Conservation (phyloP, 1,284 basidiomycete genomes). For the Chiua sp. region DNA sequence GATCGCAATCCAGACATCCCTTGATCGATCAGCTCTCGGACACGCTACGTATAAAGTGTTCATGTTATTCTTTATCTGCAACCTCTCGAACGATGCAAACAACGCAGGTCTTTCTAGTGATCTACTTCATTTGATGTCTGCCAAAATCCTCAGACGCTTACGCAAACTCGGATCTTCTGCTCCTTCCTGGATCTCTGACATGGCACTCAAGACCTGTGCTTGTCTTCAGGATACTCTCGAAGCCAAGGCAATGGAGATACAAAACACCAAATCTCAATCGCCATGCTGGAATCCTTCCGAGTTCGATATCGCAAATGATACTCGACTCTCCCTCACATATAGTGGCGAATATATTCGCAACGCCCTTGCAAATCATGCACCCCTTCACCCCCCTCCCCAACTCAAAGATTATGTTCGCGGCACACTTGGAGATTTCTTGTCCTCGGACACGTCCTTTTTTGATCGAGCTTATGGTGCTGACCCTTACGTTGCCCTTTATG, state of each 20-base stretch:
- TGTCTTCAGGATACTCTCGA: background rate
- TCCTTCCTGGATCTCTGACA: constrained; percentile 11
- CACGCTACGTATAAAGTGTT: background rate
- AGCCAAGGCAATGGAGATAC: background rate
- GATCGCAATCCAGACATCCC: background rate
- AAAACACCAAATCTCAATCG: background rate
- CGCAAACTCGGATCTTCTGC: constrained; percentile 36
- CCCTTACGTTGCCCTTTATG: constrained; percentile 29
- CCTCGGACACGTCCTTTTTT: constrained; percentile 18
- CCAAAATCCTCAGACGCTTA: constrained; percentile 40
- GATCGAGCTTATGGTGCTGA: constrained; percentile 6
- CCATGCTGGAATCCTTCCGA: background rate
- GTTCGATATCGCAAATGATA: constrained; percentile 3
- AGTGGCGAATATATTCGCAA: constrained; percentile 30
- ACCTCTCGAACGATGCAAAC: constrained; percentile 8
- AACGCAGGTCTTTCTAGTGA: constrained; percentile 32
- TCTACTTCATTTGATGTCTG: constrained; percentile 28
- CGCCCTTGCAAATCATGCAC: constrained; percentile 3
- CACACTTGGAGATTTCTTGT: constrained; percentile 20
- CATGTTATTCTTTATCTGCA: constrained; percentile 3
- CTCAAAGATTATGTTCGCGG: constrained; percentile 7
- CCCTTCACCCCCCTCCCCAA: constrained; percentile 10
- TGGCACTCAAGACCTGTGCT: constrained; percentile 2
- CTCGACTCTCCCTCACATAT: constrained; percentile 32
- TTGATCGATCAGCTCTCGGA: background rate